These are phyloP conservation scores for Fusarium setosum DNA, from an alignment of 2,329 filamentous ascomycete genomes.

Conservation along the genomic window DNA sequence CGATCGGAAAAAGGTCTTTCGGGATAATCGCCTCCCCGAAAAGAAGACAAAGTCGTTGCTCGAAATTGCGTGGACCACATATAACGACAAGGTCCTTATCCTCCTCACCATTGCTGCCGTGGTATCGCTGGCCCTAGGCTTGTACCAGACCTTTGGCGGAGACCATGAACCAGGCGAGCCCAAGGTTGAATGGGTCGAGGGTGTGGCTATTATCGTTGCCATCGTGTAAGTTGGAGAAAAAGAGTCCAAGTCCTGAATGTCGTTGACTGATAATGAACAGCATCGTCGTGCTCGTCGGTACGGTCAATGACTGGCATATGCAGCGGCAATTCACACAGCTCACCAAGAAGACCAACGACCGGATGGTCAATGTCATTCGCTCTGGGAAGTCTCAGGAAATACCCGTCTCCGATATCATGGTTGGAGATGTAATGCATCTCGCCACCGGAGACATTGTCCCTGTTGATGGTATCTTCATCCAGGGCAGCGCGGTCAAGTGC, in stretches of 20 bases:
- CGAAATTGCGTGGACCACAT: conserved; percentile 74
- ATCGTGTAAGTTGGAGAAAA: conserved; percentile 55
- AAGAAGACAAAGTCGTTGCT: conserved; percentile 72
- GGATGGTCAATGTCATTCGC: conserved; percentile 73
- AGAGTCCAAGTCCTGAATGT: conserved; percentile 48
- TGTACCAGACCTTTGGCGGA: conserved; percentile 74
- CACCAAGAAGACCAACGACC: conserved; percentile 71
- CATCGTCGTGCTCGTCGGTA: conserved; percentile 72
- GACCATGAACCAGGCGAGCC: conserved; percentile 56
- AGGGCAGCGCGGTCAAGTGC: conserved; percentile 65
- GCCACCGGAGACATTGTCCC: conserved; percentile 78
- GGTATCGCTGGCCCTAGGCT: conserved; percentile 74
- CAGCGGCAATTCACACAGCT: conserved; percentile 73
- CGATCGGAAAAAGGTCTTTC: conserved; percentile 56
- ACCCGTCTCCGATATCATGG: conserved; percentile 73
- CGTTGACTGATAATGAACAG: conserved; percentile 21
- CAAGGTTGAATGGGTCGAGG: conserved; percentile 76
- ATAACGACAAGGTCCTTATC: conserved; percentile 80
- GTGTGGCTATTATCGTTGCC: conserved; percentile 73
- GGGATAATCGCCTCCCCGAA: conserved; percentile 72
- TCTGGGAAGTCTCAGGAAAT: conserved; percentile 73
- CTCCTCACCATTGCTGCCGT: conserved; percentile 75
- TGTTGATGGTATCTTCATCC: conserved; percentile 76
- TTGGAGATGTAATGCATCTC: conserved; percentile 76
- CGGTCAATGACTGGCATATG: conserved; percentile 76